phyloP scores from a whole-genome alignment of 1,139 yeast species.

The Saccharomycopsis hybrid region DNA sequence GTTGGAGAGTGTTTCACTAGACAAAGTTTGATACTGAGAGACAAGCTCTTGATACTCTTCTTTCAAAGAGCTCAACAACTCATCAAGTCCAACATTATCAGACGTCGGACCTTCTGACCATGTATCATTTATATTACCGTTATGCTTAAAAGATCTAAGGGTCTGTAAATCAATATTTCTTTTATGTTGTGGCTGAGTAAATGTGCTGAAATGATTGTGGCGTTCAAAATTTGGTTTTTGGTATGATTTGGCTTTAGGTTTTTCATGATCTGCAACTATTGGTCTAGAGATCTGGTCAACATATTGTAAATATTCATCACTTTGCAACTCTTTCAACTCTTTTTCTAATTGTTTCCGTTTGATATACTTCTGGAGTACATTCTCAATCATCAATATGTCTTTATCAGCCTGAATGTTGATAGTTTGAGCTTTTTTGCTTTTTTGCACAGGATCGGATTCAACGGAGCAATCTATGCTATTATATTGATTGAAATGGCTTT shows the following conservation, averaged over 20 bases:
- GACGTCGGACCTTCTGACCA: slow-evolving; percentile 12
- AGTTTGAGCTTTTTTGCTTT: no score
- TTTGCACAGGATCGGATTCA: no score
- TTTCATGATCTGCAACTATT: background rate
- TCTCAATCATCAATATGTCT: slow-evolving; percentile 6
- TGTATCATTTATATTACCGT: background rate
- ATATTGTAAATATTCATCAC: slow-evolving; percentile 12
- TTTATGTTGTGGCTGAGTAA: no score
- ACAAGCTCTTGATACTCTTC: slow-evolving; percentile 11
- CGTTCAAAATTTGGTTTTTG: background rate
- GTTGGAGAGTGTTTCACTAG: background rate
- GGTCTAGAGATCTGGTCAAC: slow-evolving; percentile 9
- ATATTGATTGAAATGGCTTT: no score
- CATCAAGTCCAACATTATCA: slow-evolving; percentile 1
- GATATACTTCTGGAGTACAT: slow-evolving; percentile 9
- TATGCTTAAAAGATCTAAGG: slow-evolving; percentile 6
- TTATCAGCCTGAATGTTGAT: background rate
- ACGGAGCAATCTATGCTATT: no score
- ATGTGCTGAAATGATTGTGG: background rate
- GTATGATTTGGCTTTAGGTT: background rate
- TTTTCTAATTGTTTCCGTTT: slow-evolving; percentile 14
- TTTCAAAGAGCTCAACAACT: slow-evolving; percentile 4
- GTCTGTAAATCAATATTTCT: slow-evolving; percentile 13
- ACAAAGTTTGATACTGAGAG: slow-evolving; percentile 6
- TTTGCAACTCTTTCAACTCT: slow-evolving; percentile 8